These are phyloP conservation scores for Globisporangium acanthophoron DNA, from an alignment of 352 stramenopile genomes.

Conservation along the genomic window DNA sequence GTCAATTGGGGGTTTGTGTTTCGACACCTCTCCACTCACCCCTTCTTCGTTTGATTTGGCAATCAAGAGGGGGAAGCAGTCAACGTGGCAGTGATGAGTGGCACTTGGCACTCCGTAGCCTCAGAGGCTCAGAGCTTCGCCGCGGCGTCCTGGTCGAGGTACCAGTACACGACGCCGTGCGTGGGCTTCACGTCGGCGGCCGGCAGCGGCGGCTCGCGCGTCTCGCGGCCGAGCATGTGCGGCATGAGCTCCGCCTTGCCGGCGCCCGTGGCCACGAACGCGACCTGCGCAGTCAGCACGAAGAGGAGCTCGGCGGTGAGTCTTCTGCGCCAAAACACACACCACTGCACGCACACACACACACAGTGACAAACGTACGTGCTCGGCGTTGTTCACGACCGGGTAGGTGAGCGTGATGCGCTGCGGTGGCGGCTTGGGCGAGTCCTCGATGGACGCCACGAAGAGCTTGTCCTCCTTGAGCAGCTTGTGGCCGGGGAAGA, in stretches of 20 bases:
- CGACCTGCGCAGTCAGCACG: constrained; percentile 40
- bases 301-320: too few relatives aligned
- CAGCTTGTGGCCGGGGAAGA: constrained; percentile 95
- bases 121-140: constrained; percentile 41
- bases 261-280: constrained; percentile 87
- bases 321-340: background rate
- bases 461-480: constrained; percentile 81
- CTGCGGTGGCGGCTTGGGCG: constrained; percentile 94
- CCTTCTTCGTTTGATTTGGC: too few relatives aligned
- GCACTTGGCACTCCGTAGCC: background rate
- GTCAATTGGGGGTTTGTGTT: too few relatives aligned
- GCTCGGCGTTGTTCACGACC: constrained; percentile 89
- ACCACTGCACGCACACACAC: background rate
- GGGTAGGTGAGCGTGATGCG: constrained; percentile 97
- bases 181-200: constrained; percentile 67
- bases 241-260: constrained; percentile 87
- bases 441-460: constrained; percentile 95
- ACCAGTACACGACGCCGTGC: constrained; percentile 78
- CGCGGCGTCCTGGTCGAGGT: constrained; percentile 75
- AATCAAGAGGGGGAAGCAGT: constrained; percentile 7
- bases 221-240: constrained; percentile 67
- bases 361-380: constrained; percentile 35
- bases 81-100: too few relatives aligned
- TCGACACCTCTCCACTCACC: too few relatives aligned
- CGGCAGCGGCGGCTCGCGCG: constrained; percentile 54